phyloP scores from a whole-genome alignment of 2,329 filamentous ascomycete genomes.

The Torrubiella hemipterigena region DNA sequence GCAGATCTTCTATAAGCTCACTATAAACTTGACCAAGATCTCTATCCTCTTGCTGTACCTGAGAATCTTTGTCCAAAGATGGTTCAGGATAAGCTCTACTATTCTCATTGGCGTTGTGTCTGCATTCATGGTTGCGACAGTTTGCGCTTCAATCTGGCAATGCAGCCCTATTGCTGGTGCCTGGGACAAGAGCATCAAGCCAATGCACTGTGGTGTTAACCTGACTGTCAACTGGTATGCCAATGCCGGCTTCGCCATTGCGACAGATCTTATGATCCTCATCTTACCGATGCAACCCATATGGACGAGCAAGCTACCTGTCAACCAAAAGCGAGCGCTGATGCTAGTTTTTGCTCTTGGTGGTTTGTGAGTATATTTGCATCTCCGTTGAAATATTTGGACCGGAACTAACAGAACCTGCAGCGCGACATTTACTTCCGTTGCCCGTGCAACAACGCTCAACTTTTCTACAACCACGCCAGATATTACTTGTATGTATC shows the following conservation, averaged over 20 bases:
- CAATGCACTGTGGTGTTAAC: conserved; percentile 33
- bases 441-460: conserved; percentile 27
- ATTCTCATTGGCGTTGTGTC: conserved; percentile 27
- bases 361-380: conserved; percentile 21
- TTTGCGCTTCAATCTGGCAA: conserved; percentile 33
- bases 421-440: conserved; percentile 27
- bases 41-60: conserved; percentile 42
- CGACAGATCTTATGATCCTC: conserved; percentile 33
- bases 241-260: conserved; percentile 34
- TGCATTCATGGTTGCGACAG: conserved; percentile 32
- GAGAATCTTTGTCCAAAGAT: conserved; percentile 35
- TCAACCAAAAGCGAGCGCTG: conserved; percentile 25
- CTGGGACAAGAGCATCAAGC: conserved; percentile 29
- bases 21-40: conserved; percentile 39
- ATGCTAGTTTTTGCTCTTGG: conserved; percentile 30
- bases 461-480: conserved; percentile 23
- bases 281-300: conserved; percentile 33
- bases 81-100: conserved; percentile 31
- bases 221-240: conserved; percentile 35
- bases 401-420: conserved; percentile 1
- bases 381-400: no score
- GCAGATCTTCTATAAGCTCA: conserved; percentile 42
- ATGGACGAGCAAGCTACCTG: conserved; percentile 29
- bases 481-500: conserved; percentile 21
- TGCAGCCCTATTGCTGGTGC: conserved; percentile 34